Evolutionary conservation across 2,329 filamentous ascomycete genomes (phyloP).

Genomic region (Fonsecaea multimorphosa): DNA sequence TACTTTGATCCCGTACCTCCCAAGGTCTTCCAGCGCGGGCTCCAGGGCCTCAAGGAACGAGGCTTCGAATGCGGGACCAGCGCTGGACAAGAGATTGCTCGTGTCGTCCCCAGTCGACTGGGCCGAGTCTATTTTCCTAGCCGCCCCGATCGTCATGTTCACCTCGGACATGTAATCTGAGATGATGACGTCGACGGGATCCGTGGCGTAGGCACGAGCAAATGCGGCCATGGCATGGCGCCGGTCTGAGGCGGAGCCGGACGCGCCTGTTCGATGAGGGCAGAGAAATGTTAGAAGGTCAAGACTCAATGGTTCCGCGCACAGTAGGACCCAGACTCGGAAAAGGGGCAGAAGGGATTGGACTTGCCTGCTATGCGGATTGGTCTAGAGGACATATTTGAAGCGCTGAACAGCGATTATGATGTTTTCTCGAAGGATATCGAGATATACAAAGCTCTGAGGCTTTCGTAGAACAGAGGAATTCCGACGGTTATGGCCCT

Average conservation of each 20-base stretch:
- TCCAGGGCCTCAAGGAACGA: slow-evolving; percentile 59
- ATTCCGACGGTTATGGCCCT: no score
- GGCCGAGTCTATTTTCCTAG: slow-evolving; percentile 47
- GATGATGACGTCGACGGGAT: slow-evolving; percentile 56
- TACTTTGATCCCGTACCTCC: slow-evolving; percentile 51
- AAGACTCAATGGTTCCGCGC: no score
- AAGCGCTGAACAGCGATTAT: no score
- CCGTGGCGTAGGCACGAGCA: slow-evolving; percentile 49
- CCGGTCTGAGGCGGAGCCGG: slow-evolving; percentile 54
- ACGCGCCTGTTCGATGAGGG: slow-evolving; percentile 44
- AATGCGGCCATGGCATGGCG: slow-evolving; percentile 54
- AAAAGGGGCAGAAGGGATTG: not conserved
- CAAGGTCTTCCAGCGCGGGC: slow-evolving; percentile 49
- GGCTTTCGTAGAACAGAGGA: no score
- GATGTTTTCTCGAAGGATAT: no score
- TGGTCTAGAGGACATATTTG: slow-evolving; percentile 27
- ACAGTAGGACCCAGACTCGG: not conserved
- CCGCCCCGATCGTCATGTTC: slow-evolving; percentile 57
- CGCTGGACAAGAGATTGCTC: slow-evolving; percentile 30
- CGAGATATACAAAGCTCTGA: not conserved
- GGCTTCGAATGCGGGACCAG: slow-evolving; percentile 56
- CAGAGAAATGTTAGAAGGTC: not conserved
- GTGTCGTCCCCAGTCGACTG: slow-evolving; percentile 18
- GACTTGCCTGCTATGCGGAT: slow-evolving; percentile 32
- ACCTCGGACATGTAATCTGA: slow-evolving; percentile 58